Percentiles rank a stretch among this genome's conserved stretches.
Conservation (phyloP, 1,284 basidiomycete species). For the Heterobasidion occidentale region DNA sequence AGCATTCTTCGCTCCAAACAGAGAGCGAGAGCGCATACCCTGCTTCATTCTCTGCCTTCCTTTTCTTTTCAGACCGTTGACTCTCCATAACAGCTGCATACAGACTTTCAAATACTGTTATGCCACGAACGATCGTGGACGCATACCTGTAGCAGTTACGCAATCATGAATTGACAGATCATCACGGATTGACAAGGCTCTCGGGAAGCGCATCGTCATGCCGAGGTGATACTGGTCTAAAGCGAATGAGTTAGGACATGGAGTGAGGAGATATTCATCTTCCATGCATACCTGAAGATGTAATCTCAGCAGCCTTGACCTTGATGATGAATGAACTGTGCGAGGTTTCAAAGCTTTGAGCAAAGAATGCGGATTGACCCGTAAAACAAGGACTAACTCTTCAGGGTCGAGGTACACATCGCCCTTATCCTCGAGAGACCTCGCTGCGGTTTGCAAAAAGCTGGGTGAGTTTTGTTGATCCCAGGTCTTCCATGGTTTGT, state of each 20-base stretch:
- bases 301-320: slow-evolving; percentile 88
- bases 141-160: slow-evolving; percentile 54
- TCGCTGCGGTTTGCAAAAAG: slow-evolving; percentile 48
- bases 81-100: slow-evolving; percentile 43
- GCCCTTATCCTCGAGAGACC: slow-evolving; percentile 65
- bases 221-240: slow-evolving; percentile 68
- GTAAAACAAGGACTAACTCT: slow-evolving; percentile 41
- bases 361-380: not conserved
- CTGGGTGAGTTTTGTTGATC: slow-evolving; percentile 56
- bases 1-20: no score
- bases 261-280: no score
- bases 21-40: not conserved
- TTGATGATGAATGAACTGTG: slow-evolving; percentile 79
- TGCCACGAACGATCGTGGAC: not conserved
- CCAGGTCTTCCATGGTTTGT: slow-evolving; percentile 70
- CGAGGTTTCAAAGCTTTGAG: slow-evolving; percentile 4
- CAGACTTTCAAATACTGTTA: slow-evolving; percentile 20
- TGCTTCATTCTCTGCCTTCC: slow-evolving; percentile 53
- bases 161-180: slow-evolving; percentile 65
- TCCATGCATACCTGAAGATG: slow-evolving; percentile 44
- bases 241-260: not conserved
- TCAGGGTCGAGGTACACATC: slow-evolving; percentile 76
- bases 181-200: slow-evolving; percentile 73
- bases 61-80: slow-evolving; percentile 54
- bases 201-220: slow-evolving; percentile 82